These are phyloP conservation scores for Erysimum cheiranthoides DNA, from an alignment of 345 rosid species.

Conservation along the genomic window DNA sequence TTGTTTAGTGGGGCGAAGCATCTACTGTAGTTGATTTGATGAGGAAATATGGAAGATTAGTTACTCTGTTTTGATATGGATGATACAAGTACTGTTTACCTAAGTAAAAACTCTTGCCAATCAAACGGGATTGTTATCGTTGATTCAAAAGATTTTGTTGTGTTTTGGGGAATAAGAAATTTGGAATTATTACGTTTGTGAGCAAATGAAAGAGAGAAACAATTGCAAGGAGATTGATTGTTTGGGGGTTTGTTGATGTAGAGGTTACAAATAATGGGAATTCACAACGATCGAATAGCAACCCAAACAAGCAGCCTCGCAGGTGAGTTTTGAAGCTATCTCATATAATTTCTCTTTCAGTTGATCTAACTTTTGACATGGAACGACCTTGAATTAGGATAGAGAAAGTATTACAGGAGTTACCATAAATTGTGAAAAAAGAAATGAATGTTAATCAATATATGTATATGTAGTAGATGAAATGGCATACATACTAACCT, in stretches of 20 bases:
- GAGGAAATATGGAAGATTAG: constrained; percentile 9
- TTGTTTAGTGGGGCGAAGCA: neutral
- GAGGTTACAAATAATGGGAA: constrained; percentile 35
- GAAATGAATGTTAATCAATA: neutral
- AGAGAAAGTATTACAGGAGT: neutral
- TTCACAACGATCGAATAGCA: constrained; percentile 17
- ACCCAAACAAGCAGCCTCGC: constrained; percentile 45
- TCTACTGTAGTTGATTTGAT: neutral
- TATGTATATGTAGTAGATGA: neutral
- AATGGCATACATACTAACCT: neutral
- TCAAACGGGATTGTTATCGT: neutral
- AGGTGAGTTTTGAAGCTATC: constrained; percentile 38
- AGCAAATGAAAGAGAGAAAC: neutral
- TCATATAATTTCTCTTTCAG: neutral
- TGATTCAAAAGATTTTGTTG: constrained; percentile 1
- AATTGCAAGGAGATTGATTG: neutral
- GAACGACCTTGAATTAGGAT: neutral
- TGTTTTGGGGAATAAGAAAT: neutral
- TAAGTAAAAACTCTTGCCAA: constrained; percentile 12
- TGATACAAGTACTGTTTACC: constrained; percentile 12
- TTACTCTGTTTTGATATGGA: constrained; percentile 7
- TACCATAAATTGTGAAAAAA: neutral
- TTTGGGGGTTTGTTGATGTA: constrained; percentile 21
- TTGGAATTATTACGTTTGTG: neutral
- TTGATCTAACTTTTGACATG: neutral